phyloP scores from a whole-genome alignment of 768 basidiomycete genomes.

The Hygrophorus russula region DNA sequence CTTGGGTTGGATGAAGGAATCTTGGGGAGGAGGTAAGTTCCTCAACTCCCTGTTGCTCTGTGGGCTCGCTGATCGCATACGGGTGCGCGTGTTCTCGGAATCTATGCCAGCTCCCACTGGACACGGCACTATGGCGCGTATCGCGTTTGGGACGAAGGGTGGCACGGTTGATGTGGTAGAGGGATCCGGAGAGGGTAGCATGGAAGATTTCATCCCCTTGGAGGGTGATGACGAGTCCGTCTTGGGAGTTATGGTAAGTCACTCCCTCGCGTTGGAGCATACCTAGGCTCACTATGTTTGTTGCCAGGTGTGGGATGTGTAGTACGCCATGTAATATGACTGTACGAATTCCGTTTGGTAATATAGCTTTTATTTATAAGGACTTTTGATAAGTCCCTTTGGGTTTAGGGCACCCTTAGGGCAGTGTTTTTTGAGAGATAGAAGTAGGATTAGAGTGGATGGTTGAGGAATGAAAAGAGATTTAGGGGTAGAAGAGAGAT shows the following conservation, averaged over 20 bases:
- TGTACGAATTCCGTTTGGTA: neutral
- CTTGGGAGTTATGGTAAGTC: neutral
- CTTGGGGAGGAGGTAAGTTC: too few relatives aligned
- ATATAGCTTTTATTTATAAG: too few relatives aligned
- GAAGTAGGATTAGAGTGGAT: too few relatives aligned
- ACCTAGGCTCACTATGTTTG: neutral
- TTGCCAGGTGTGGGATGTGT: neutral
- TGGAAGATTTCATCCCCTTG: neutral
- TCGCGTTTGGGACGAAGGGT: neutral
- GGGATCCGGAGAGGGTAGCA: neutral
- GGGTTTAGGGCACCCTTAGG: too few relatives aligned
- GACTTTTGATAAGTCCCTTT: too few relatives aligned
- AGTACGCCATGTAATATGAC: neutral
- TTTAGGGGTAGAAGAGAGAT: too few relatives aligned
- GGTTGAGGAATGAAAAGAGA: too few relatives aligned
- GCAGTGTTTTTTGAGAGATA: too few relatives aligned
- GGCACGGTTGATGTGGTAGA: neutral
- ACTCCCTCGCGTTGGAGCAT: neutral
- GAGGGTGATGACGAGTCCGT: neutral
- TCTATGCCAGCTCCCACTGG: neutral
- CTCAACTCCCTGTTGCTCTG: too few relatives aligned
- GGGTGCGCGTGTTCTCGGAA: too few relatives aligned
- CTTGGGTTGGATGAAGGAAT: too few relatives aligned
- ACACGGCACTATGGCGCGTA: neutral
- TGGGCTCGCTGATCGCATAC: neutral